A percentile compares a stretch with the other conserved stretches of the same genome.
These are phyloP conservation scores for Pestalotiopsis sp. DNA, from an alignment of 2,329 filamentous ascomycete genomes.

Conservation along the genomic window DNA sequence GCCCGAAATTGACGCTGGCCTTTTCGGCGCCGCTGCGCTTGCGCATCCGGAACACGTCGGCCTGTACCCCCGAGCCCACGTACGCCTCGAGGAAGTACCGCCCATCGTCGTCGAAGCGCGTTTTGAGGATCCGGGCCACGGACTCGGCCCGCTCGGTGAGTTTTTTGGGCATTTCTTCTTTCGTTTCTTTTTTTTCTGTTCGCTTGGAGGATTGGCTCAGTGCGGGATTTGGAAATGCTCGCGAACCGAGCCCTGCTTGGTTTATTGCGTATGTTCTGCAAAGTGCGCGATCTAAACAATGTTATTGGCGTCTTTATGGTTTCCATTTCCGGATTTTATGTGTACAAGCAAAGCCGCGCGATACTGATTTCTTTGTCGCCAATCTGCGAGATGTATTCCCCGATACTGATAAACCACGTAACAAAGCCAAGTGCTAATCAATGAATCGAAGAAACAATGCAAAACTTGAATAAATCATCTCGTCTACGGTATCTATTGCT, in stretches of 20 bases:
- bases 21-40: neutral
- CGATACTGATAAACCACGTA: neutral
- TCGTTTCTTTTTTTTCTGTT: no score
- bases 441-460: neutral
- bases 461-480: neutral
- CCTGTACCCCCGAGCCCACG: slow-evolving; percentile 1
- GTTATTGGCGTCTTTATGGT: neutral
- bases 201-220: neutral
- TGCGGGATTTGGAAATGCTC: neutral
- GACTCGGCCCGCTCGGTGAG: neutral
- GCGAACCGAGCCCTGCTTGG: neutral
- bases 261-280: neutral
- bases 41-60: neutral
- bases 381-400: neutral
- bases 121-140: neutral
- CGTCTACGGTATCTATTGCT: slow-evolving; percentile 1
- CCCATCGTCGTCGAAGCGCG: neutral
- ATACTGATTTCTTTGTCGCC: neutral
- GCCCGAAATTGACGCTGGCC: no score
- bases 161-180: neutral
- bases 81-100: slow-evolving; percentile 6
- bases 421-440: neutral
- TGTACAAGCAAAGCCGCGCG: no score
- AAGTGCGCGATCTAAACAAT: neutral
- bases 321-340: neutral